Evolutionary conservation across 257 asterid species (phyloP), one percentile per base, ranked within the genome.

Genomic region (Voacanga thouarsii): DNA sequence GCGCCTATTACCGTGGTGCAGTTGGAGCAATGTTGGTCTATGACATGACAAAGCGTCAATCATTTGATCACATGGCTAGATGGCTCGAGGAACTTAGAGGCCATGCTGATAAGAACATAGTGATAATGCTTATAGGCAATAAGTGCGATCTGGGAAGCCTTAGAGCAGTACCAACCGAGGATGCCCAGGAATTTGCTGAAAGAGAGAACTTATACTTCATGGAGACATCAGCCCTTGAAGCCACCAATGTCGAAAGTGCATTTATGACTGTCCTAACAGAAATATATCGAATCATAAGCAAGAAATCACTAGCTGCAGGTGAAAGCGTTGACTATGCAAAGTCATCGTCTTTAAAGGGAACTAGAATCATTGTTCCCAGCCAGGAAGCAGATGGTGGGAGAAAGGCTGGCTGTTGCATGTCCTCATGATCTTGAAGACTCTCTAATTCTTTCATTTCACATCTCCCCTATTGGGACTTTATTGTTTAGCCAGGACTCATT

Each of bases 1-100:
- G 97, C 63, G 97, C 97, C 47, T 93, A 93, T 78, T 93, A 93
- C 83, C 86, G 97, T 67, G 97, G 97, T 3, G 97, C 97, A n/a
- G 97, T 91, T 14, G 97, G 97, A 14, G 97, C 97, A 61, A 93
- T 93, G 97, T 64, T 93, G 75, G 96, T 93, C 0, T 93, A 91
- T 12, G 97, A 93, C 82, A 86, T 93, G 86, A 78, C 97, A 9
- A 93, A 93, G 79, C 96, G 97, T 0, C 97, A 91, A 75, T 93
- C 97, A 5, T 93, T 93, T 69, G 97, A 93, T 67, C 94, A 93
- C 88, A 93, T 93, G 92, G 97, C 96, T 1, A 83, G 92, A 75
- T 93, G 97, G 97, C 90, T 93, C 2, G 97, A 93, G 85, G 97
- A 93, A 69, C 89, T 93, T 18, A 85, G 97, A 56, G 92, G 90